Conservation (phyloP, 495 filamentous ascomycete species). For the Diplogelasinospora grovesii region DNA sequence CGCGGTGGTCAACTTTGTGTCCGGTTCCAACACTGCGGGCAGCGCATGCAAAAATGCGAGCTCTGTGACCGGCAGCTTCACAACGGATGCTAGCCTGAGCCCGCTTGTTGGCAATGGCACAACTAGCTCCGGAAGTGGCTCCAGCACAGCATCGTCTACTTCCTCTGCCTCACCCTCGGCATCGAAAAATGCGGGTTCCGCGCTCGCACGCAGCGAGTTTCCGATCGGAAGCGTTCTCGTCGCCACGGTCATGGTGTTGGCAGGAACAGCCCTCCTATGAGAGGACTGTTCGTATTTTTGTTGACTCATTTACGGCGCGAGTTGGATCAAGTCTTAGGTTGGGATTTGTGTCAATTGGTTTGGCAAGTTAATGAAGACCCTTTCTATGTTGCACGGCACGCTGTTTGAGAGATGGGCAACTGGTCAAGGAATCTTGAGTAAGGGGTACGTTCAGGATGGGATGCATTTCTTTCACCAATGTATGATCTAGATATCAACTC, state of each 20-base stretch:
- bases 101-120: conserved; percentile 15
- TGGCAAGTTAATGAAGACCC: no score
- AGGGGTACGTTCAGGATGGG: no score
- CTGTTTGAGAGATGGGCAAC: background rate
- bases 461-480: no score
- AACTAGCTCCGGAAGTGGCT: conserved; percentile 1
- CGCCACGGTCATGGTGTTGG: conserved; percentile 16
- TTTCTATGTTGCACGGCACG: background rate
- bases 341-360: background rate
- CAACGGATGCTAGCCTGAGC: conserved; percentile 26
- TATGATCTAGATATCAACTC: no score
- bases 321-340: background rate
- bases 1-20: conserved; percentile 44
- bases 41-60: conserved; percentile 39
- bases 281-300: background rate
- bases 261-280: conserved; percentile 17
- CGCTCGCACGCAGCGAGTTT: conserved; percentile 1
- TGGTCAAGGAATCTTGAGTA: background rate
- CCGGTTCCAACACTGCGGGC: conserved; percentile 23
- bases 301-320: no score
- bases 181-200: conserved; percentile 15
- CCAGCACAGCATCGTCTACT: background rate
- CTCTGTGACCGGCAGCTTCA: conserved; percentile 28
- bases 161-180: conserved; percentile 12
- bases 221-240: conserved; percentile 16